A percentile compares a stretch with the other conserved stretches of the same genome.
Evolutionary conservation across 2,329 filamentous ascomycete species (phyloP).

Genomic region (Orbilia ellipsospora): DNA sequence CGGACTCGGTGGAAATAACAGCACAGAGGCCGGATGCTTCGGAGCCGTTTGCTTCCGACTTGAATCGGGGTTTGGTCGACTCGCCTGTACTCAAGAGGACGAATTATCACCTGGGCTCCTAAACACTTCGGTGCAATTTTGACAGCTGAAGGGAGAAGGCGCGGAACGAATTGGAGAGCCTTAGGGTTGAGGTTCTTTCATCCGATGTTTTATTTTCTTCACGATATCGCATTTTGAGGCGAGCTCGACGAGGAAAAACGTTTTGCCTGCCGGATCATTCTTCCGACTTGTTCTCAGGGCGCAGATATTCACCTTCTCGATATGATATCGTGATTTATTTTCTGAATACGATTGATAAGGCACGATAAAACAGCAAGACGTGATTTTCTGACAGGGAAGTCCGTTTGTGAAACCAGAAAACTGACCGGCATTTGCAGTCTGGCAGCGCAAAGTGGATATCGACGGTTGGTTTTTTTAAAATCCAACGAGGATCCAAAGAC

Average conservation of each 20-base stretch:
- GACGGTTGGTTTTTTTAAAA: slow-evolving; percentile 13
- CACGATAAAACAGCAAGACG: too few relatives aligned
- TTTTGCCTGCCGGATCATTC: slow-evolving; percentile 14
- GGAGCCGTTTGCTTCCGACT: slow-evolving; percentile 54
- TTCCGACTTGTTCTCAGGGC: slow-evolving; percentile 1
- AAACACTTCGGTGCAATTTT: neutral
- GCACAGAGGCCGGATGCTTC: slow-evolving; percentile 36
- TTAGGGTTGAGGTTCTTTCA: slow-evolving; percentile 29
- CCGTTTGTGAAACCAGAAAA: neutral
- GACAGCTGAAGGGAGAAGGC: slow-evolving; percentile 29
- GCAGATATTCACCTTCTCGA: neutral
- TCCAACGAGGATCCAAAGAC: slow-evolving; percentile 43
- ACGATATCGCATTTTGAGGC: neutral
- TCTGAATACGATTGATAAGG: neutral
- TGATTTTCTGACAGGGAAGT: slow-evolving; percentile 17
- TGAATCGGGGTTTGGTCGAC: slow-evolving; percentile 23
- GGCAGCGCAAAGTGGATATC: neutral
- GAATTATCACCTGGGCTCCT: neutral
- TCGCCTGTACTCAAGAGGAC: slow-evolving; percentile 38
- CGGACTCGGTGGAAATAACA: slow-evolving; percentile 45
- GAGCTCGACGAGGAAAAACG: neutral
- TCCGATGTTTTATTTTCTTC: slow-evolving; percentile 44
- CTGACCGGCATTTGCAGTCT: slow-evolving; percentile 20
- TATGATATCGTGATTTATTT: neutral
- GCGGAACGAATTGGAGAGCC: slow-evolving; percentile 24